Conservation (phyloP, 306 rosid genomes). For the Potentilla sterilis region DNA sequence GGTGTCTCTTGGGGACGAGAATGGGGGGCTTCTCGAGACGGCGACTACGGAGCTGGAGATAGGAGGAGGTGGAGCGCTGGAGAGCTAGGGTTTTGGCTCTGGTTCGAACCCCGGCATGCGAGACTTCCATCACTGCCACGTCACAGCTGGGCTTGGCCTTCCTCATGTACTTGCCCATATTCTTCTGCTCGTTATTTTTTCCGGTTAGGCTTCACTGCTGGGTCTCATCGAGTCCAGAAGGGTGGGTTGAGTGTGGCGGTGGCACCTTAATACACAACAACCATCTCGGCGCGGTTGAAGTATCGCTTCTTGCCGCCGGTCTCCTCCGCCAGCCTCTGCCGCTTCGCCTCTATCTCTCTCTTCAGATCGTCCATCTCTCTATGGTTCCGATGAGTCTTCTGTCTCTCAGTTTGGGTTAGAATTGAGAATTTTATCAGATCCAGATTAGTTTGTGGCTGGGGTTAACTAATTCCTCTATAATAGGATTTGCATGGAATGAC, state of each 20-base stretch:
- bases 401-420: too few species aligned
- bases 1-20: conserved; percentile 14
- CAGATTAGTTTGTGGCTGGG: too few species aligned
- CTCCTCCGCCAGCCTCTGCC: too few species aligned
- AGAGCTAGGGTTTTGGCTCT: conserved; percentile 95
- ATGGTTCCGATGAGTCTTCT: too few species aligned
- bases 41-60: conserved; percentile 85
- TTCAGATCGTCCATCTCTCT: too few species aligned
- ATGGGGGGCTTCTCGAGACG: conserved; percentile 58
- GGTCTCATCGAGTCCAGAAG: conserved; percentile 19
- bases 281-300: too few species aligned
- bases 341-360: too few species aligned
- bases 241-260: too few species aligned
- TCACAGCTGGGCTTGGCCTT: conserved; percentile 63
- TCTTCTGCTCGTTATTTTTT: neutral
- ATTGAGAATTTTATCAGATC: too few species aligned
- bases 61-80: conserved; percentile 48
- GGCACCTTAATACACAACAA: neutral
- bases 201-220: conserved; percentile 14
- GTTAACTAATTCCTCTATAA: too few species aligned
- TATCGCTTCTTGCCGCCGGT: too few species aligned
- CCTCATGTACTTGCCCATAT: conserved; percentile 92
- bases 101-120: conserved; percentile 79
- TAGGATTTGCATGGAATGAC: too few species aligned
- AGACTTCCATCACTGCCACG: conserved; percentile 56